Base-by-base conservation (phyloP, 2,329 filamentous ascomycete species). In the Stylonectria norvegica region DNA sequence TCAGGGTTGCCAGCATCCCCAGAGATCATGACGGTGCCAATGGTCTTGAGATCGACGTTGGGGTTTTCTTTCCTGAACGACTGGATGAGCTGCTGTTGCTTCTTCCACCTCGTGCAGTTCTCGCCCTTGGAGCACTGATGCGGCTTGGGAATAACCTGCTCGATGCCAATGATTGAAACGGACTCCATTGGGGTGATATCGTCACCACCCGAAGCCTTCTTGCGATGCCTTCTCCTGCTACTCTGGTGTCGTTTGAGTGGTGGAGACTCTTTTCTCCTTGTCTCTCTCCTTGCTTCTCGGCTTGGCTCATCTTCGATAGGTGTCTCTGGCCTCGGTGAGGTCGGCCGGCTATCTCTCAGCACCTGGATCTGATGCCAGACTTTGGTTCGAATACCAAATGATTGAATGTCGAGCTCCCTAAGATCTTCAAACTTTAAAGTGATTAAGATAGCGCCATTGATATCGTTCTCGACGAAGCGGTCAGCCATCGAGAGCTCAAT, bases 381-480 rank as follows among this genome's bases (percentile, higher is more conserved):
- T 56, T 81, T 82, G 52, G 85, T 88, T 45, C 87, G 75, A 53
- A 90, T 85, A 30, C 87, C 87, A 58, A 93, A 91, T 2, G 87
- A 91, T 44, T 78, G 73, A 40, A 93, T 91, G 50, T 83, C 83
- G 14, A 93, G 75, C 64, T 93, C 87, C 62, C 85, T 85, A 41
- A 93, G 69, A 55, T 93, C 90, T 49, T 95, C 89, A 53, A 91
- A 90, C 59, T 95, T 89, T 30, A 98, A 71, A n/a, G 91, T 89
- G 37, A 95, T 81, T 15, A 97, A 71, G 40, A 97, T 87, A 4
- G 81, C 76, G 11, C 91, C 91, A 18, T 85, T 89, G 62, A 98
- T 96, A 60, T 98, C 91, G 63, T 98, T 94, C 56, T 85, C 79
- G 47, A 90, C 76, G 57, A 98, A 96, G 53, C 85, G 87, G 57